phyloP scores from a whole-genome alignment of 2,329 filamentous ascomycete genomes.

The Fusarium bulbicola region DNA sequence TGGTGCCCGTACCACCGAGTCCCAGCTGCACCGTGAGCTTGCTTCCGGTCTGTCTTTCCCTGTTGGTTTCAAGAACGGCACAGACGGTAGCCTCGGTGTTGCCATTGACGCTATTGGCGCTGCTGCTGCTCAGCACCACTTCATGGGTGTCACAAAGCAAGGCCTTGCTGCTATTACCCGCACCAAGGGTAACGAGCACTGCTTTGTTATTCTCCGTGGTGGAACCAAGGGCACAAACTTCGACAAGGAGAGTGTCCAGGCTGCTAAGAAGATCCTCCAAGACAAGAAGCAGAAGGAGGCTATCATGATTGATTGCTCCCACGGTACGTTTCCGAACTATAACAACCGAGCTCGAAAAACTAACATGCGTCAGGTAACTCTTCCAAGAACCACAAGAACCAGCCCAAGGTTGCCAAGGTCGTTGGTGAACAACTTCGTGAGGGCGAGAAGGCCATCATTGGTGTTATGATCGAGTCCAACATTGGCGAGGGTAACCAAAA shows the following conservation, averaged over 20 bases:
- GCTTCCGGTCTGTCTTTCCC: slow-evolving; percentile 96
- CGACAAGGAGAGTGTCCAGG: slow-evolving; percentile 83
- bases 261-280: slow-evolving; percentile 78
- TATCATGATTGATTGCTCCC: slow-evolving; percentile 98
- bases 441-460: slow-evolving; percentile 88
- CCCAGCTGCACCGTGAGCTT: slow-evolving; percentile 94
- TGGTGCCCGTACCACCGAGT: slow-evolving; percentile 95
- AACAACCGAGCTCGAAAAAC: neutral
- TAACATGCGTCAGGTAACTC: slow-evolving; percentile 77
- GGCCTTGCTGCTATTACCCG: slow-evolving; percentile 94
- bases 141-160: slow-evolving; percentile 98
- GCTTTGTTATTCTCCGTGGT: slow-evolving; percentile 94
- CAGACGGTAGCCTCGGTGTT: slow-evolving; percentile 88
- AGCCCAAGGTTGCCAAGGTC: slow-evolving; percentile 87
- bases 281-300: slow-evolving; percentile 88
- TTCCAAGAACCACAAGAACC: slow-evolving; percentile 96
- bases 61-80: slow-evolving; percentile 99
- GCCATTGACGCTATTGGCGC: slow-evolving; percentile 96
- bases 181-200: slow-evolving; percentile 94
- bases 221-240: slow-evolving; percentile 94
- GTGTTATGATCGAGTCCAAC: slow-evolving; percentile 99
- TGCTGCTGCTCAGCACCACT: slow-evolving; percentile 88
- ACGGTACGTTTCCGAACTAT: slow-evolving; percentile 73
- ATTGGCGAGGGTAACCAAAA: slow-evolving; percentile 92
- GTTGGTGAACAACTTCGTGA: slow-evolving; percentile 86